phyloP scores from a whole-genome alignment of 345 rosid genomes.

The Eutrema japonicum region DNA sequence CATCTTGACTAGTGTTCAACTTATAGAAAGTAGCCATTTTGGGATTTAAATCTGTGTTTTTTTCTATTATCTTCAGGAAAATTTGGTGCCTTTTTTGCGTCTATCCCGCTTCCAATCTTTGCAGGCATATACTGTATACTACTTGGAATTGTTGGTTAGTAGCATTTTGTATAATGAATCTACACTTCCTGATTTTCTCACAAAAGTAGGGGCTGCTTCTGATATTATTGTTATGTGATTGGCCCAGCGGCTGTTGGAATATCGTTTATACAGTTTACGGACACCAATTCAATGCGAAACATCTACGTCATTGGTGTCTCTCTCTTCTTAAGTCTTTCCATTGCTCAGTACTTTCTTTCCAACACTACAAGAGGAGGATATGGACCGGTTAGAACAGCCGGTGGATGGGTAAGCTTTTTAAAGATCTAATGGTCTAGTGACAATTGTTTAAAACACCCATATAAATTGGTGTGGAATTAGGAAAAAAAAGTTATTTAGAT shows the following conservation, averaged over 20 bases:
- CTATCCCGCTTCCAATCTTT: conserved; percentile 92
- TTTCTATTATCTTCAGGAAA: conserved; percentile 59
- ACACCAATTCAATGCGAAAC: conserved; percentile 87
- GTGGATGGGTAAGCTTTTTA: conserved; percentile 81
- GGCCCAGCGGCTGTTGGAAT: conserved; percentile 80
- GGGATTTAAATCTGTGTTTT: not conserved
- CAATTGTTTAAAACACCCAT: not conserved
- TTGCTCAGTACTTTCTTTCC: conserved; percentile 72
- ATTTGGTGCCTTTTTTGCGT: conserved; percentile 96
- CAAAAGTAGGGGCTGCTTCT: conserved; percentile 1
- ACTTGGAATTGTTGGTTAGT: conserved; percentile 90
- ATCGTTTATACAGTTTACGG: conserved; percentile 83
- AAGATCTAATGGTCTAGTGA: not conserved
- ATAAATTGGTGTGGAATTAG: no score
- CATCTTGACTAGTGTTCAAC: not conserved
- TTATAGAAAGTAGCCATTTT: not conserved
- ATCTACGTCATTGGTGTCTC: conserved; percentile 82
- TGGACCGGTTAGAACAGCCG: conserved; percentile 81
- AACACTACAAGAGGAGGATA: conserved; percentile 56
- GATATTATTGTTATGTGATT: conserved; percentile 18
- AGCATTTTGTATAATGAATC: not conserved
- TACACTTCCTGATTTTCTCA: not conserved
- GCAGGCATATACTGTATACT: conserved; percentile 88
- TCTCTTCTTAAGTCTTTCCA: conserved; percentile 83
- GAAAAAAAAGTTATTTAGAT: no score